Evolutionary conservation across 2,329 filamentous ascomycete species (phyloP), one percentile per base, ranked within the genome.

Genomic region (Ceratocystis cacaofunesta): DNA sequence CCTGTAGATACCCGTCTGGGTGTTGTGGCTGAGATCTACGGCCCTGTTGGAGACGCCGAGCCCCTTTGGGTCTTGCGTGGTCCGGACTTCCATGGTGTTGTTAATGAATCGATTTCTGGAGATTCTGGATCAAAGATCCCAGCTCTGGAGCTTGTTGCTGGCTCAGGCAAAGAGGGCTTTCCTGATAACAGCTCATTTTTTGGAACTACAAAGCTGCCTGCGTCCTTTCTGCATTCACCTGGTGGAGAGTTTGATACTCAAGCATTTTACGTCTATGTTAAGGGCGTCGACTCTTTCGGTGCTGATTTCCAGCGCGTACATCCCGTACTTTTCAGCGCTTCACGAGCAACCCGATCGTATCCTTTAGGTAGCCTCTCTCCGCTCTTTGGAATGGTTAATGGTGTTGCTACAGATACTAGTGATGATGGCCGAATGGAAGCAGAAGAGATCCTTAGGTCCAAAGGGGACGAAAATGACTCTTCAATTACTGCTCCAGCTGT

Each of bases 261-360:
- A 28, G 28, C 60, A 19, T 65, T 67, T n/a, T 67, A 65, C 41
- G 63, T 67, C 8, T 65, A 65, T 60, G 66, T 65, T 19, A 67
- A 52, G 30, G 66, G 66, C 1, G 62, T 65, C 6, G 66, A 67
- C 25, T 43, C 57, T 7, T 41, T 50, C n/a, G 61, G 64, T 19
- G 28, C 19, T 5, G 58, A 65, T 17, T 67, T 60, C 50, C 66
- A 67, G 41, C 63, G 66, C 46, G 66, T 67, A 15, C 63, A 65
- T 52, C 63, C 66, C 10, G 48, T 67, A 3, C 58, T 57, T 15
- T 67, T 60, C 25, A 41, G 41, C 8, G 30, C 63, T 32, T 57
- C 50, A 7, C 30, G 44, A 5, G 52, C 63, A 8, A 55, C 36
- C 12, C 50, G 55, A 19, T 25, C 55, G n/a, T 61, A 65, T 10